Evolutionary conservation across 1,284 basidiomycete genomes (phyloP).

Genomic region (Leccinum pallidistipes): DNA sequence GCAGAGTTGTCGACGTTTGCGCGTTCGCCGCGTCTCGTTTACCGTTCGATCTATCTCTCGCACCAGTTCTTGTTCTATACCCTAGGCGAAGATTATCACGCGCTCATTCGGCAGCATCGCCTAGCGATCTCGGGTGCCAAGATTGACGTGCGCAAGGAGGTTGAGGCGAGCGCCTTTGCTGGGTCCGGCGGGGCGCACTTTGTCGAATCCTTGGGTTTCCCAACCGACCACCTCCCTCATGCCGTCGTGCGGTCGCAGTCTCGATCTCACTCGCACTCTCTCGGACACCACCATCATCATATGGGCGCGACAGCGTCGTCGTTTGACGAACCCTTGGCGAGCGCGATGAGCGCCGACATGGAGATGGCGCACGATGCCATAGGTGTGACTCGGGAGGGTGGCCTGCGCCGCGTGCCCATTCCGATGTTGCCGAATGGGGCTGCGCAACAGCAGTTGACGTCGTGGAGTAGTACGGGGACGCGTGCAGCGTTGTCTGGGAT

Average conservation of each 20-base stretch:
- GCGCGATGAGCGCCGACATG: slow-evolving; percentile 66
- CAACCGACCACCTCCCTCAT: slow-evolving; percentile 32
- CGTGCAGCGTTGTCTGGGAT: slow-evolving; percentile 21
- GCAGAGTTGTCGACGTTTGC: slow-evolving; percentile 80
- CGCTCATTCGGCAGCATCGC: slow-evolving; percentile 67
- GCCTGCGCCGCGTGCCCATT: slow-evolving; percentile 40
- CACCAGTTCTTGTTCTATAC: slow-evolving; percentile 81
- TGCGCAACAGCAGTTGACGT: slow-evolving; percentile 21
- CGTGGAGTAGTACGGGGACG: slow-evolving; percentile 19
- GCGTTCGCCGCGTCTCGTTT: slow-evolving; percentile 56
- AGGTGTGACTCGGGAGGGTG: slow-evolving; percentile 29
- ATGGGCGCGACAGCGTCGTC: slow-evolving; percentile 43
- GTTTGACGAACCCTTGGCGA: slow-evolving; percentile 77
- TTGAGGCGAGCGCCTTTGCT: slow-evolving; percentile 60
- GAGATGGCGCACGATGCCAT: slow-evolving; percentile 55
- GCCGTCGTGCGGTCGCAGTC: not conserved
- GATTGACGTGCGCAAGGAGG: slow-evolving; percentile 71
- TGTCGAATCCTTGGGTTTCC: slow-evolving; percentile 51
- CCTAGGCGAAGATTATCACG: slow-evolving; percentile 77
- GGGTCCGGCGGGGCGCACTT: slow-evolving; percentile 46
- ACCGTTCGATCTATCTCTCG: slow-evolving; percentile 74
- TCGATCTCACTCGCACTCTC: slow-evolving; percentile 1
- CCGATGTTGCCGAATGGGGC: slow-evolving; percentile 74
- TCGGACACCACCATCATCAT: not conserved
- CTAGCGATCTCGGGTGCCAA: slow-evolving; percentile 59